These are phyloP conservation scores for Claviceps humidiphila DNA, from an alignment of 2,329 filamentous ascomycete genomes.

Conservation along the genomic window DNA sequence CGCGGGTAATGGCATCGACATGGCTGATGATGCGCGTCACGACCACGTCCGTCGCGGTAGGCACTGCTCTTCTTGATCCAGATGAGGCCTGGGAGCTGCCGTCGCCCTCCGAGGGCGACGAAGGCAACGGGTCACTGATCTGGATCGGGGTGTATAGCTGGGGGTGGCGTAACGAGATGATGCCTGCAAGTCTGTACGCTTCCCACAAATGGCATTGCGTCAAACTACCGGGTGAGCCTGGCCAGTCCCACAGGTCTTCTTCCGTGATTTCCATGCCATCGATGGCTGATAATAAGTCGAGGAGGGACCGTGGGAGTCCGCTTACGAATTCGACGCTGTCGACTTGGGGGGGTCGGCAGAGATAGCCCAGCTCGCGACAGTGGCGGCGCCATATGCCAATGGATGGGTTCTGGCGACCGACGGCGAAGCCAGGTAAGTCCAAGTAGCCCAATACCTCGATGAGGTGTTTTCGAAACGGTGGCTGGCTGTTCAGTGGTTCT, in stretches of 20 bases:
- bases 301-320: constrained; percentile 1
- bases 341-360: neutral
- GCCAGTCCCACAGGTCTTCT: constrained; percentile 3
- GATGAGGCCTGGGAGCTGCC: neutral
- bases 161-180: constrained; percentile 1
- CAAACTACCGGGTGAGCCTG: neutral
- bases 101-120: neutral
- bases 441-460: constrained; percentile 1
- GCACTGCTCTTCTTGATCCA: neutral
- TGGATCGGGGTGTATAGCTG: neutral
- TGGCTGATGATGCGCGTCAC: constrained; percentile 1
- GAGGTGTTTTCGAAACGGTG: neutral
- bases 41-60: neutral
- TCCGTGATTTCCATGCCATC: neutral
- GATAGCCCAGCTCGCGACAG: constrained; percentile 2
- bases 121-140: neutral
- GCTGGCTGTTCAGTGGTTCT: neutral
- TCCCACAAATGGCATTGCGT: constrained; percentile 2
- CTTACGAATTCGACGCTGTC: constrained; percentile 2
- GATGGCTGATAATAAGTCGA: neutral
- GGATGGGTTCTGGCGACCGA: neutral
- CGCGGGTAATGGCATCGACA: neutral
- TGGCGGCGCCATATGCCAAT: constrained; percentile 1
- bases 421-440: constrained; percentile 1
- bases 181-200: neutral